Conservation (phyloP, 805 yeast species). For the Teunomyces aglyptinius region DNA sequence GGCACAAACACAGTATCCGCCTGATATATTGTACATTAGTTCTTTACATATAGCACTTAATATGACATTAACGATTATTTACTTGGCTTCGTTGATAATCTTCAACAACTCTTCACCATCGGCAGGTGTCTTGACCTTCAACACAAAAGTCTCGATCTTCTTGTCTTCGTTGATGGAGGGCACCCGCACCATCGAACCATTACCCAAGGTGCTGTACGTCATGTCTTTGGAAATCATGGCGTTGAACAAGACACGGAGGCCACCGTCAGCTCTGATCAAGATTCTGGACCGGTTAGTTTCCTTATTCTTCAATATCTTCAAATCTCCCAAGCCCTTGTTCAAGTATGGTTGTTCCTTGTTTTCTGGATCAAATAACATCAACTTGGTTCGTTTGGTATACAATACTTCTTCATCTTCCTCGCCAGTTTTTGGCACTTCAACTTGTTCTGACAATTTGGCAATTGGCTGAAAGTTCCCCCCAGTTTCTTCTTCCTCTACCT, state of each 20-base stretch:
- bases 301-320: conserved; percentile 65
- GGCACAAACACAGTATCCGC: background rate
- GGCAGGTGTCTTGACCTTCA: conserved; percentile 72
- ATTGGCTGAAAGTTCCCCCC: conserved; percentile 47
- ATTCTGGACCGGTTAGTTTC: conserved; percentile 64
- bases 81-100: conserved; percentile 27
- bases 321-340: conserved; percentile 76
- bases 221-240: conserved; percentile 56
- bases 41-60: background rate
- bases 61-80: background rate
- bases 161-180: conserved; percentile 59
- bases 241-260: conserved; percentile 75
- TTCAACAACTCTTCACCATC: conserved; percentile 58
- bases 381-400: conserved; percentile 68
- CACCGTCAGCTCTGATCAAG: conserved; percentile 85
- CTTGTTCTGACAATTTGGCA: conserved; percentile 42
- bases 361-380: conserved; percentile 56
- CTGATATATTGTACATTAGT: conserved; percentile 4
- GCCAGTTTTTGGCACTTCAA: conserved; percentile 58
- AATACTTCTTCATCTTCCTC: conserved; percentile 75
- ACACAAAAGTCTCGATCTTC: conserved; percentile 60
- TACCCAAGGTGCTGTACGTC: conserved; percentile 59
- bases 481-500: conserved; percentile 43
- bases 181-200: conserved; percentile 64
- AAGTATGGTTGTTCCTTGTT: conserved; percentile 52